phyloP scores from a whole-genome alignment of 2,329 filamentous ascomycete species.

The Fusarium torreyae region DNA sequence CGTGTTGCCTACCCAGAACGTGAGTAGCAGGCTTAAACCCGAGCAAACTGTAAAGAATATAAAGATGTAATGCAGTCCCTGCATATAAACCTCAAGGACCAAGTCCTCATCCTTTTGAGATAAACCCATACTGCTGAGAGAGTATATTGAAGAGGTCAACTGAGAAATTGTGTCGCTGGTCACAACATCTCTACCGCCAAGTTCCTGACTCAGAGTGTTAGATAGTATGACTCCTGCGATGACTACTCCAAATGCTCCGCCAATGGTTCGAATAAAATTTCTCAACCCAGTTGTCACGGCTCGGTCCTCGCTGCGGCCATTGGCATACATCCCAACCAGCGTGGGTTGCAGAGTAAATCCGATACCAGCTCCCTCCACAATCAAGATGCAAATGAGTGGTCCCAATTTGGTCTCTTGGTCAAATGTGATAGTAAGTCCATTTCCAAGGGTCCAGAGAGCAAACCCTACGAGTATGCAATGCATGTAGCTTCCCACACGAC shows the following conservation, averaged over 20 bases:
- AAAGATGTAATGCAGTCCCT: neutral
- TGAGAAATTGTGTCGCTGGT: neutral
- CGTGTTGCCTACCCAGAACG: slow-evolving; percentile 10
- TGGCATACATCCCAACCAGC: slow-evolving; percentile 1
- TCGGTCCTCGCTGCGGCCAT: slow-evolving; percentile 4
- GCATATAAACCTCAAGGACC: neutral
- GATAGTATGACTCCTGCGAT: slow-evolving; percentile 3
- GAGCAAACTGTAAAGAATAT: slow-evolving; percentile 9
- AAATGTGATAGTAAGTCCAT: neutral
- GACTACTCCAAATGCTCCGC: slow-evolving; percentile 11
- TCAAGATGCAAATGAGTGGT: neutral
- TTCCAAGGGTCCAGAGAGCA: neutral
- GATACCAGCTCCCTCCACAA: neutral
- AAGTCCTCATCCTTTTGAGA: neutral
- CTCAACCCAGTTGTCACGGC: slow-evolving; percentile 6
- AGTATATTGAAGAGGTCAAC: slow-evolving; percentile 7
- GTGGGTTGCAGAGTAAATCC: slow-evolving; percentile 6
- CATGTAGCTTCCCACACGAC: no score
- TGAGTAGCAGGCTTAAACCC: slow-evolving; percentile 1
- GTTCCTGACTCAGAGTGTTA: neutral
- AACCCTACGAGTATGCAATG: no score
- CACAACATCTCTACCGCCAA: neutral
- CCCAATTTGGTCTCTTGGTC: neutral
- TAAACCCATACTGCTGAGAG: neutral
- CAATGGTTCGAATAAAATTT: slow-evolving; percentile 16